phyloP scores from a whole-genome alignment of 2,329 filamentous ascomycete genomes.

The Cladosporium velox region DNA sequence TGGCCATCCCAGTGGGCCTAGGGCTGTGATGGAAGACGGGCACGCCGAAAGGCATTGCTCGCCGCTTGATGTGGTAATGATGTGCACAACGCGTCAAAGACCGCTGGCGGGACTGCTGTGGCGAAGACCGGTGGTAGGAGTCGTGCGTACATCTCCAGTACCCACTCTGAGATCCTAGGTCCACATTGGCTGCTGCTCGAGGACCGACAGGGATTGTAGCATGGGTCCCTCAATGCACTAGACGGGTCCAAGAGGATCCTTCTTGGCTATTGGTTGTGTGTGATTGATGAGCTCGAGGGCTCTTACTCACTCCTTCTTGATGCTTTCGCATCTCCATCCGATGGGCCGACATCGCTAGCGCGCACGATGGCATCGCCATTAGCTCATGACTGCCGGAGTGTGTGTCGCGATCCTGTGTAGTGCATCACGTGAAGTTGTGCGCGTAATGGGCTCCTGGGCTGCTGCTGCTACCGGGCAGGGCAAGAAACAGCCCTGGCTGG shows the following conservation, averaged over 20 bases:
- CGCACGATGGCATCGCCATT: neutral
- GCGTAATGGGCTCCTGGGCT: neutral
- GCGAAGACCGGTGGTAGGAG: slow-evolving; percentile 15
- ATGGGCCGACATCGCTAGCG: neutral
- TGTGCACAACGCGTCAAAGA: slow-evolving; percentile 17
- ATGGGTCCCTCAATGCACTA: slow-evolving; percentile 19
- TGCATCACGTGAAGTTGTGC: neutral
- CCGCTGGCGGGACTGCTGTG: slow-evolving; percentile 17
- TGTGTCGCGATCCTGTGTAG: neutral
- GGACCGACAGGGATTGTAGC: slow-evolving; percentile 9
- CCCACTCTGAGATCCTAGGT: slow-evolving; percentile 6
- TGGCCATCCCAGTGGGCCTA: slow-evolving; percentile 9
- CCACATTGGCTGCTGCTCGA: slow-evolving; percentile 11
- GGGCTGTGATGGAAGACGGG: slow-evolving; percentile 12
- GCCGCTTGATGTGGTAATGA: slow-evolving; percentile 17
- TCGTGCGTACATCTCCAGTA: slow-evolving; percentile 18
- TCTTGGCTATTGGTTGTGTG: slow-evolving; percentile 14
- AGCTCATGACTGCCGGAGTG: neutral
- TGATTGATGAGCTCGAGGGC: slow-evolving; percentile 18
- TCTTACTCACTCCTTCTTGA: slow-evolving; percentile 1
- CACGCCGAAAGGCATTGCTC: slow-evolving; percentile 16
- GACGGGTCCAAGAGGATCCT: slow-evolving; percentile 12
- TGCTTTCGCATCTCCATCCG: neutral
- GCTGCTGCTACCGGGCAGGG: neutral
- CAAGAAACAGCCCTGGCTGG: neutral